Percentiles rank a stretch among this genome's conserved stretches.
Conservation (phyloP, 176 grass and related monocot species). For the Urochloa ruziziensis region DNA sequence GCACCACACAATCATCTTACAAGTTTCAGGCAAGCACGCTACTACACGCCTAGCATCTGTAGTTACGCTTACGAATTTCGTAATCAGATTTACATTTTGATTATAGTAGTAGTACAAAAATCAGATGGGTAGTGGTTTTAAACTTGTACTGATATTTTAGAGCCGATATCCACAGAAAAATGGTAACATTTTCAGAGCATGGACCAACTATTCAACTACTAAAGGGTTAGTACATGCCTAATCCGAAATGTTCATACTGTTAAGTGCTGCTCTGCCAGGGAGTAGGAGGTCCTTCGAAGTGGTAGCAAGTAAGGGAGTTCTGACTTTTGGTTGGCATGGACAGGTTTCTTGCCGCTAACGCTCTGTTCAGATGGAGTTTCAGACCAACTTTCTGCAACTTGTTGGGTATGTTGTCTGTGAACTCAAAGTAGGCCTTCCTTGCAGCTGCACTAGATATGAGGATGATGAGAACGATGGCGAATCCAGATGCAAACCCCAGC, state of each 20-base stretch:
- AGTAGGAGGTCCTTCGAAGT: neutral
- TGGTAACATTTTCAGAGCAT: no score
- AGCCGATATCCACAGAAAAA: no score
- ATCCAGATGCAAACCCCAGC: constrained; percentile 28
- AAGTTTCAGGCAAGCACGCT: no score
- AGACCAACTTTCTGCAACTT: neutral
- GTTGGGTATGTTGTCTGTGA: neutral
- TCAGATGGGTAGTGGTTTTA: no score
- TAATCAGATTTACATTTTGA: no score
- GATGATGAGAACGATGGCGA: neutral
- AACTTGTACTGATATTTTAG: no score
- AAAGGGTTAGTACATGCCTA: neutral
- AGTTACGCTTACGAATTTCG: no score
- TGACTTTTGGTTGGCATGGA: neutral
- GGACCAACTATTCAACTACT: neutral
- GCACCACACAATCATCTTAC: no score
- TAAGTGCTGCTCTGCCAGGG: neutral
- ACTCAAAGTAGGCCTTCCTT: constrained; percentile 21
- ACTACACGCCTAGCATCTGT: no score
- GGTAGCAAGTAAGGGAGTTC: neutral
- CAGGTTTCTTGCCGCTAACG: neutral
- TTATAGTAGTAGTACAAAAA: no score
- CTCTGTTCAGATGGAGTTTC: neutral
- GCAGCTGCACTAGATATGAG: neutral
- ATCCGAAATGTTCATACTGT: neutral